A percentile compares a stretch with the other conserved stretches of the same genome.
phyloP scores from a whole-genome alignment of 805 yeast genomes.

The Citeromyces matritensis region DNA sequence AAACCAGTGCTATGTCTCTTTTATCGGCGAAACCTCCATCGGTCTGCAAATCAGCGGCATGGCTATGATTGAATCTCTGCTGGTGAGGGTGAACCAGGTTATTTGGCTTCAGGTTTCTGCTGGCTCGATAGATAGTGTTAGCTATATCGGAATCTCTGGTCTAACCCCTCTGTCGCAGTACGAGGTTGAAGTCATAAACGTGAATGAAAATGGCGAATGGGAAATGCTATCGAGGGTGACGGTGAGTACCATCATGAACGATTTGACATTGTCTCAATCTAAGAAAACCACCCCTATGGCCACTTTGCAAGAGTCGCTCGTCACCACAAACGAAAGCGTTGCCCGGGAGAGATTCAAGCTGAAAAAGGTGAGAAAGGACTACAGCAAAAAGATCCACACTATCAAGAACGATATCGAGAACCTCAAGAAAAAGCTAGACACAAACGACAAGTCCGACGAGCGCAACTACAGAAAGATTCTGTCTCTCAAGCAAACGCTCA shows the following conservation, averaged over 20 bases:
- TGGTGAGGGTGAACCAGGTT: slow-evolving; percentile 40
- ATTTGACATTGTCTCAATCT: slow-evolving; percentile 15
- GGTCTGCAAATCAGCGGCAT: slow-evolving; percentile 25
- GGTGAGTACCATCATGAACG: slow-evolving; percentile 17
- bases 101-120: slow-evolving; percentile 54
- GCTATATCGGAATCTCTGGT: slow-evolving; percentile 45
- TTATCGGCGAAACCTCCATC: slow-evolving; percentile 34
- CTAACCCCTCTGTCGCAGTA: slow-evolving; percentile 51
- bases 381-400: slow-evolving; percentile 33
- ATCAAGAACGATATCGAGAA: slow-evolving; percentile 42
- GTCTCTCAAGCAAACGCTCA: slow-evolving; percentile 29
- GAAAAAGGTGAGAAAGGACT: slow-evolving; percentile 42
- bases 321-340: slow-evolving; percentile 46
- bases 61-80: slow-evolving; percentile 10
- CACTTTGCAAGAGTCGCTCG: slow-evolving; percentile 49
- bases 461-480: slow-evolving; percentile 36
- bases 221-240: slow-evolving; percentile 15
- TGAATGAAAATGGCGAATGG: slow-evolving; percentile 13
- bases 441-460: slow-evolving; percentile 37
- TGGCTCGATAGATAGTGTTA: slow-evolving; percentile 28
- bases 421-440: slow-evolving; percentile 24
- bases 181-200: slow-evolving; percentile 31
- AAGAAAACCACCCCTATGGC: slow-evolving; percentile 35
- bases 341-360: slow-evolving; percentile 40
- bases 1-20: slow-evolving; percentile 24